Evolutionary conservation across 208 protist species (phyloP).

Genomic region (Leishmania mexicana): DNA sequence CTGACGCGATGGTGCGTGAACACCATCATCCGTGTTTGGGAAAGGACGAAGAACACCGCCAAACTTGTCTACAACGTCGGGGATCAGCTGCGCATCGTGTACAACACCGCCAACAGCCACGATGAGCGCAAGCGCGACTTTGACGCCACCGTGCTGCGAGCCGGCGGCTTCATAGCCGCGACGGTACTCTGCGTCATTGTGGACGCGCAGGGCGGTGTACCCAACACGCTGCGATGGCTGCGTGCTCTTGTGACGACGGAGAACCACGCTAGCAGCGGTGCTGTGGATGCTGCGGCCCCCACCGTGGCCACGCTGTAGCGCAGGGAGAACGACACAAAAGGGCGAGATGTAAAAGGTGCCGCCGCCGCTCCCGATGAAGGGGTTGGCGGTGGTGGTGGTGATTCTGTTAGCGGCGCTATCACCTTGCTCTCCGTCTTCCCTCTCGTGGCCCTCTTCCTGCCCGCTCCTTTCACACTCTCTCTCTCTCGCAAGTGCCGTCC

Average conservation of each 20-base stretch:
- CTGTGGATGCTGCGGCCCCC: neutral
- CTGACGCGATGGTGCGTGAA: constrained; percentile 25
- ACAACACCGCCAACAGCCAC: constrained; percentile 70
- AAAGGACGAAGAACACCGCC: constrained; percentile 42
- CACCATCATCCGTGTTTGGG: constrained; percentile 36
- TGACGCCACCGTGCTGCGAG: constrained; percentile 45
- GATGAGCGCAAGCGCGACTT: constrained; percentile 49
- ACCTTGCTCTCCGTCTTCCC: neutral
- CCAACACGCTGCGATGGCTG: constrained; percentile 31
- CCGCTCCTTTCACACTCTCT: neutral
- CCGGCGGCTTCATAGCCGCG: constrained; percentile 37
- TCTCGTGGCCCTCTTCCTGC: neutral
- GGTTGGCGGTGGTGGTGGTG: neutral
- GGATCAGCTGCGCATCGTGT: constrained; percentile 64
- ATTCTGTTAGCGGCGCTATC: neutral
- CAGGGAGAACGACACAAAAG: neutral
- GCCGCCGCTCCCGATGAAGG: neutral
- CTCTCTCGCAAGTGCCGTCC: neutral
- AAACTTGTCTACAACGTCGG: constrained; percentile 73
- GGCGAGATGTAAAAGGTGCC: neutral
- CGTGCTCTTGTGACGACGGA: constrained; percentile 22
- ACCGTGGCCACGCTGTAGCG: neutral
- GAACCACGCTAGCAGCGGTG: neutral
- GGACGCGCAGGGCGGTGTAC: constrained; percentile 52
- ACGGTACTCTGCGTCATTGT: constrained; percentile 44